Base-by-base conservation (phyloP, 1,284 basidiomycete species). In the Trametes pubescens region DNA sequence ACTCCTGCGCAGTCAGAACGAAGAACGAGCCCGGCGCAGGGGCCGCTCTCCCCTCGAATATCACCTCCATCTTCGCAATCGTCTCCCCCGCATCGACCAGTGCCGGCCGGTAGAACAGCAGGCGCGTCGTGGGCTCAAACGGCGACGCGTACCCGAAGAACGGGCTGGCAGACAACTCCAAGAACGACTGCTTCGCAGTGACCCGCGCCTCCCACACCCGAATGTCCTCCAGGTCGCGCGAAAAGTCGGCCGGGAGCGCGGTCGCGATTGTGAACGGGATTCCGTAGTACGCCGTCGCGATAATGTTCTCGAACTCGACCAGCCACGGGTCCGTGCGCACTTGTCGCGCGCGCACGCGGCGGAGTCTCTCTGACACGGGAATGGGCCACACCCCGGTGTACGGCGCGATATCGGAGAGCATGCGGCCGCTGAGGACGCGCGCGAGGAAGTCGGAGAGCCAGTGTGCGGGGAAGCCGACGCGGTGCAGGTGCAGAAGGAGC, bases 391-490 rank as follows among this genome's bases (percentile, higher is more conserved):
- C 52, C 4, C 64, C 74, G 4, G 57, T 40, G 58, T 75, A 78
- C 1, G 74, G 72, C 16, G 64, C 68, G 58, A 75, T 69, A 26
- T 76, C 73, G 22, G 73, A 73, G 32, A 66, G 54, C 32, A 78
- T 61, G 14, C 49, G 66, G 48, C 77, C 73, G 26, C 68, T 68
- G 11, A 80, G 63, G 4, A 79, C 51, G 38, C 63, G 68, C 44
- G 76, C 71, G 29, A 76, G 55, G 67, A 75, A 77, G 7, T 79
- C 78, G 40, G 73, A 70, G 22, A 81, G 74, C 77, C 75, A 79
- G 61, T 77, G 75, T 51, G 67, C 68, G 16, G 78, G 74, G 67
- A 76, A 78, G 21, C 77, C 76, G 54, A 80, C 75, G 44, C 72
- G 68, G 64, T 76, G 71, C 51, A 78, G 75, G 64, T 77, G 75